Conservation (phyloP, 257 asterid genomes). For the Solanum boliviense region DNA sequence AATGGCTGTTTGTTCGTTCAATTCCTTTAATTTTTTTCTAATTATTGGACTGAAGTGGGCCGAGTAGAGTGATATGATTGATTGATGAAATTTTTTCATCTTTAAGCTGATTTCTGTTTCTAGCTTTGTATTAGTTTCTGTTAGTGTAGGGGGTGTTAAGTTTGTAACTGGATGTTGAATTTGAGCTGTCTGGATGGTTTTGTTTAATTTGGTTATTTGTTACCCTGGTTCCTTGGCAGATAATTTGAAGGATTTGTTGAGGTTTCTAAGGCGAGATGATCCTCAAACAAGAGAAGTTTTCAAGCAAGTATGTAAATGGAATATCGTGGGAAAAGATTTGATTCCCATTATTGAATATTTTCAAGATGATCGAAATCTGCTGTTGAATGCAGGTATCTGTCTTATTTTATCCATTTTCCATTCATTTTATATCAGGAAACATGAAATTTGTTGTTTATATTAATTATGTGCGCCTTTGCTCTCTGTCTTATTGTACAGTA, state of each 20-base stretch:
- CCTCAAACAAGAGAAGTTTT: slow-evolving; percentile 87
- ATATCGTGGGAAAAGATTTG: slow-evolving; percentile 55
- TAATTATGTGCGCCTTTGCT: background rate
- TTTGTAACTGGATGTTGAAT: background rate
- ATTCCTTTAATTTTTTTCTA: background rate
- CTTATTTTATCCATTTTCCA: background rate
- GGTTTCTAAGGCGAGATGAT: slow-evolving; percentile 89
- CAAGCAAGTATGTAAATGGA: slow-evolving; percentile 91
- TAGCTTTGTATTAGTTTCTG: background rate
- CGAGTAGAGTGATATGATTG: background rate
- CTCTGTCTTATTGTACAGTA: slow-evolving; percentile 32
- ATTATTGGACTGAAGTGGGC: background rate
- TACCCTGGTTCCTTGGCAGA: slow-evolving; percentile 28
- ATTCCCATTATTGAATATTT: slow-evolving; percentile 65
- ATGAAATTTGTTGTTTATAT: background rate
- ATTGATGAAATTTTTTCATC: background rate
- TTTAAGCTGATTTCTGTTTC: background rate
- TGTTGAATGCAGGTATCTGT: slow-evolving; percentile 63
- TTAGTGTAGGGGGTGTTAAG: background rate
- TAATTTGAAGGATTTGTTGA: slow-evolving; percentile 77
- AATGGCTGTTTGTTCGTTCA: background rate
- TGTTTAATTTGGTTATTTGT: background rate
- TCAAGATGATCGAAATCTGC: slow-evolving; percentile 70
- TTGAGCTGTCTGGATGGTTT: background rate
- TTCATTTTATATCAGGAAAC: background rate